Evolutionary conservation across 192 early-diverging fungal species (phyloP).

Genomic region (Diversispora eburnea): DNA sequence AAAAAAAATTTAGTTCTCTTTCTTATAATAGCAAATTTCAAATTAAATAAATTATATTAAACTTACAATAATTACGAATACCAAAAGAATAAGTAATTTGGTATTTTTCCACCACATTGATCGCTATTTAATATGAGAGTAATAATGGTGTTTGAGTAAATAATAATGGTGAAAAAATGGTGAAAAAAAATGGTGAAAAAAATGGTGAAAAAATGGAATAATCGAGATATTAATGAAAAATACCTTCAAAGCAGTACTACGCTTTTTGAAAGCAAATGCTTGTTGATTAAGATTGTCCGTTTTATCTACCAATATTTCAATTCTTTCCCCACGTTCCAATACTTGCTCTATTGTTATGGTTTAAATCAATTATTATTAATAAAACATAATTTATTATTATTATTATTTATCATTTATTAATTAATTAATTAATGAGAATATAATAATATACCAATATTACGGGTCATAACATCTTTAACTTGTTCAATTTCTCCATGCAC

Average conservation of each 20-base stretch:
- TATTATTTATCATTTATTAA: not conserved
- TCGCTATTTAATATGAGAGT: constrained; percentile 39
- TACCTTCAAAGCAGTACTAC: constrained; percentile 74
- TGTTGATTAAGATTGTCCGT: constrained; percentile 83
- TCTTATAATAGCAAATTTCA: not conserved
- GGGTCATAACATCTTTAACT: constrained; percentile 92
- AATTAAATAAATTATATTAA: not conserved
- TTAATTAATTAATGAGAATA: not conserved
- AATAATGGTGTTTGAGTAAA: not conserved
- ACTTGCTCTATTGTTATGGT: constrained; percentile 64
- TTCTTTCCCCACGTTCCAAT: constrained; percentile 81
- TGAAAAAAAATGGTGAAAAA: not conserved
- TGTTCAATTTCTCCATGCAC: constrained; percentile 90
- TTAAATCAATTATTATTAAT: not conserved
- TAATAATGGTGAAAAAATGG: not conserved
- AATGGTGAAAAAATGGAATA: no score
- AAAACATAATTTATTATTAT: not conserved
- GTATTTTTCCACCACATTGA: constrained; percentile 96
- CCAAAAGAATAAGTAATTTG: constrained; percentile 71
- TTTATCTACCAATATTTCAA: constrained; percentile 88
- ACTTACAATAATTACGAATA: constrained; percentile 53
- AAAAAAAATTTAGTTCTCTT: not conserved
- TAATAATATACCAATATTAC: constrained; percentile 72
- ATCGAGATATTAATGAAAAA: not conserved
- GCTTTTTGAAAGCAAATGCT: constrained; percentile 86